Evolutionary conservation across 208 protist genomes (phyloP).

Genomic region (Tritrichomonas foetus): DNA sequence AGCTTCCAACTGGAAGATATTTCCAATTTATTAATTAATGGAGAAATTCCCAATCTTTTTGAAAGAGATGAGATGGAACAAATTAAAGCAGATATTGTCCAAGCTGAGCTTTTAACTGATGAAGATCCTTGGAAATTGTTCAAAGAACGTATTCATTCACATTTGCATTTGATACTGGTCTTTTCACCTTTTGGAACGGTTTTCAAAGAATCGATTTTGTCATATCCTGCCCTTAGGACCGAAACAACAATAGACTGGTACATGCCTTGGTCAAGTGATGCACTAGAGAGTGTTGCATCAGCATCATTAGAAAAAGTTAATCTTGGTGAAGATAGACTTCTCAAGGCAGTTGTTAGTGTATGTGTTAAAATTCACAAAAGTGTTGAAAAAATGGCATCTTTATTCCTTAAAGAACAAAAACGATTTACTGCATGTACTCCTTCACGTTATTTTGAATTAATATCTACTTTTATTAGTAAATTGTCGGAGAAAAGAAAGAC

Average conservation of each 20-base stretch:
- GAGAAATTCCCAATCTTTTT: slow-evolving; percentile 91
- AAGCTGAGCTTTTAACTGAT: slow-evolving; percentile 66
- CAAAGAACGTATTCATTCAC: slow-evolving; percentile 76
- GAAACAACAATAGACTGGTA: slow-evolving; percentile 98
- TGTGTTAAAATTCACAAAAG: slow-evolving; percentile 60
- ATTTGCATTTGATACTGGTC: slow-evolving; percentile 90
- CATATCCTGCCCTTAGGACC: slow-evolving; percentile 90
- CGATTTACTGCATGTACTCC: slow-evolving; percentile 94
- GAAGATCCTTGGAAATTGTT: slow-evolving; percentile 88
- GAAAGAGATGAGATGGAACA: slow-evolving; percentile 72
- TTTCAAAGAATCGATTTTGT: slow-evolving; percentile 84
- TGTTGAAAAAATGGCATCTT: slow-evolving; percentile 80
- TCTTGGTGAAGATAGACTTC: slow-evolving; percentile 48
- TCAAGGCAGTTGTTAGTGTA: slow-evolving; percentile 41
- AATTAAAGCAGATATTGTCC: slow-evolving; percentile 54
- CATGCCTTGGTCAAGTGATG: slow-evolving; percentile 86
- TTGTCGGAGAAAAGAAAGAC: slow-evolving; percentile 78
- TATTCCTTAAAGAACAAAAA: slow-evolving; percentile 82
- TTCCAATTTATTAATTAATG: slow-evolving; percentile 90
- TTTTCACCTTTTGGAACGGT: slow-evolving; percentile 88
- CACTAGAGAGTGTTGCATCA: slow-evolving; percentile 79
- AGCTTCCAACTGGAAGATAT: slow-evolving; percentile 89
- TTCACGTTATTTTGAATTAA: slow-evolving; percentile 95
- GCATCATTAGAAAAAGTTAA: slow-evolving; percentile 72
- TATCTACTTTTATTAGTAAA: slow-evolving; percentile 89